Conservation (phyloP, 2,329 filamentous ascomycete species). For the Sporothrix brunneoviolacea region DNA sequence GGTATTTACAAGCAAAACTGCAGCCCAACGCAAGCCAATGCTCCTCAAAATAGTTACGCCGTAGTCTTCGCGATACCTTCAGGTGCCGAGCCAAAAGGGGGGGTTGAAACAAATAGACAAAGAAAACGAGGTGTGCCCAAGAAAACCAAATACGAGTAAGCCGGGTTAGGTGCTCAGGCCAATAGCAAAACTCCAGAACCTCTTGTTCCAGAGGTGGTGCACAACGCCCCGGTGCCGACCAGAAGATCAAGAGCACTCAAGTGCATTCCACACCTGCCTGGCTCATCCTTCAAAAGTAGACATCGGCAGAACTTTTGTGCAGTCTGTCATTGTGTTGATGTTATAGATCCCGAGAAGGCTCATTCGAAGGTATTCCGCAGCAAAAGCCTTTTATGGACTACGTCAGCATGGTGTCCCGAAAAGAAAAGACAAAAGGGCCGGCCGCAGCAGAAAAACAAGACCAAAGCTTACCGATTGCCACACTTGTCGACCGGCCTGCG, state of each 20-base stretch:
- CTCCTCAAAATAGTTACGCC: too few species aligned
- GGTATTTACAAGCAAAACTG: background rate
- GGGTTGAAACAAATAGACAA: too few species aligned
- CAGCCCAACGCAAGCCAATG: too few species aligned
- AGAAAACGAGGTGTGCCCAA: too few species aligned
- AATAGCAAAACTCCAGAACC: too few species aligned
- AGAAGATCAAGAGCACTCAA: background rate
- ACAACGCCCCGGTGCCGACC: too few species aligned
- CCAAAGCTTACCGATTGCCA: slow-evolving; percentile 34
- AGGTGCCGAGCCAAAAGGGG: too few species aligned
- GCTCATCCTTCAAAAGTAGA: slow-evolving; percentile 5
- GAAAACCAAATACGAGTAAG: too few species aligned
- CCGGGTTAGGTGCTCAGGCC: too few species aligned
- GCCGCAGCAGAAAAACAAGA: background rate
- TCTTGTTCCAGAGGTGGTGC: too few species aligned
- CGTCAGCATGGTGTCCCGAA: background rate
- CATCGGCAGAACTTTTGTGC: slow-evolving; percentile 42
- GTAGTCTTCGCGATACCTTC: too few species aligned
- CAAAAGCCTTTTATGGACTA: slow-evolving; percentile 42
- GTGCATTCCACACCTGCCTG: background rate
- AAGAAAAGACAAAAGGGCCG: background rate
- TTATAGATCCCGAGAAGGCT: slow-evolving; percentile 50
- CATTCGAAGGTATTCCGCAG: slow-evolving; percentile 45
- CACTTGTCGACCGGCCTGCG: slow-evolving; percentile 26
- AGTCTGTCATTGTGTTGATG: slow-evolving; percentile 49